Conservation (phyloP, 2,329 filamentous ascomycete species). For the Mollisia scopiformis region DNA sequence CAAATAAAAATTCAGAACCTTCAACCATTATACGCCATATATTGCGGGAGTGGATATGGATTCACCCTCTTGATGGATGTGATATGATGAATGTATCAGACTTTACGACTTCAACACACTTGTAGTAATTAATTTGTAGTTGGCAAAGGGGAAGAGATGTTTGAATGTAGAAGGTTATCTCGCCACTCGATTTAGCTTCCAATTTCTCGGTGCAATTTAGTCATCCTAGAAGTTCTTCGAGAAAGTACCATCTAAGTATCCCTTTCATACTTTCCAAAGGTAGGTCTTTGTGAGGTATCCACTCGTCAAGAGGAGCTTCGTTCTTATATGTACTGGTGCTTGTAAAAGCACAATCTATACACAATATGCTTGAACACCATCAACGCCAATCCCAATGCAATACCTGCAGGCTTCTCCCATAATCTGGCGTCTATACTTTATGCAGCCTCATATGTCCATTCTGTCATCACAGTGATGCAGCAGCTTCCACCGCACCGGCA, state of each 20-base stretch:
- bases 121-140: no score
- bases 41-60: no score
- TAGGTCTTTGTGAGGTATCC: not conserved
- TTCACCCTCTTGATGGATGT: not conserved
- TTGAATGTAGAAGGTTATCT: no score
- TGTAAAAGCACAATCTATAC: slow-evolving; percentile 14
- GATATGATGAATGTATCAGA: no score
- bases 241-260: not conserved
- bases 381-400: slow-evolving; percentile 19
- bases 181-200: no score
- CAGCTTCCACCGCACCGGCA: slow-evolving; percentile 65
- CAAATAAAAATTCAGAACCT: no score
- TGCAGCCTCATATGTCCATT: not conserved
- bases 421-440: slow-evolving; percentile 13
- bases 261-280: not conserved
- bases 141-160: no score
- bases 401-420: slow-evolving; percentile 6
- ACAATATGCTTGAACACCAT: slow-evolving; percentile 6
- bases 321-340: slow-evolving; percentile 13
- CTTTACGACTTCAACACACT: no score
- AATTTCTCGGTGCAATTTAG: not conserved
- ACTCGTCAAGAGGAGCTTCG: slow-evolving; percentile 1
- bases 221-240: not conserved
- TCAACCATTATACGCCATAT: no score
- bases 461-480: slow-evolving; percentile 36